Evolutionary conservation across 108 stramenopile species (phyloP), one percentile per base, ranked within the genome.

Genomic region (Stephanodiscus minutulus): DNA sequence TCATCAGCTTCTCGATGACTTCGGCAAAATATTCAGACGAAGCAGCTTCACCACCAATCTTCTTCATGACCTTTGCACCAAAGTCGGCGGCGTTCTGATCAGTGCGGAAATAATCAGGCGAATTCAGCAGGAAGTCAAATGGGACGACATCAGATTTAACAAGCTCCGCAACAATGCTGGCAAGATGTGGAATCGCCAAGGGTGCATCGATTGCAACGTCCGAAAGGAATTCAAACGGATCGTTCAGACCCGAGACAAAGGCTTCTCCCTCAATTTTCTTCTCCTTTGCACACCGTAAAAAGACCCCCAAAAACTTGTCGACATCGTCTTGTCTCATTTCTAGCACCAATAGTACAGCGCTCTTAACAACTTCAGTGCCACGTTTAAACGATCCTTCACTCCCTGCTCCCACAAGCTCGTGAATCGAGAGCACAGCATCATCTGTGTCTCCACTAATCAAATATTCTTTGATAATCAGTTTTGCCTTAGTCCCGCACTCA

Each of bases 181-280:
- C 75, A 72, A 91, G 66, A 59, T 87, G 82, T 17, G 62, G 78
- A 9, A 70, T 67, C 1, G 93, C 93, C 36, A 88, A 61, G 22
- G 93, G 93, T 20, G 93, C 93, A 72, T 95, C 93, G 35, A 92
- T 87, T 56, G 84, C 84, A 66, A 95, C 79, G 57, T 95, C 93
- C 15, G 55, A 54, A 31, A 91, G 64, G 54, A 86, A 91, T 61
- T 95, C 91, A 75, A 95, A 76, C 39, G 91, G 89, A 85, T 87
- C 87, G 21, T 81, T 74, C 13, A 90, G 60, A n/a, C 88, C 93
- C 7, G 58, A 43, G 7, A 68, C 65, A 67, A 90, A 48, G n/a
- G 85, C 70, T 15, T 53, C 63, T 4, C 47, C 33, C 44, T 62
- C 70, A 43, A 87, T 72, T 76, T 88, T 87, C 17, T 72, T 68